phyloP scores from a whole-genome alignment of 345 rosid species.

The Citrus glauca region DNA sequence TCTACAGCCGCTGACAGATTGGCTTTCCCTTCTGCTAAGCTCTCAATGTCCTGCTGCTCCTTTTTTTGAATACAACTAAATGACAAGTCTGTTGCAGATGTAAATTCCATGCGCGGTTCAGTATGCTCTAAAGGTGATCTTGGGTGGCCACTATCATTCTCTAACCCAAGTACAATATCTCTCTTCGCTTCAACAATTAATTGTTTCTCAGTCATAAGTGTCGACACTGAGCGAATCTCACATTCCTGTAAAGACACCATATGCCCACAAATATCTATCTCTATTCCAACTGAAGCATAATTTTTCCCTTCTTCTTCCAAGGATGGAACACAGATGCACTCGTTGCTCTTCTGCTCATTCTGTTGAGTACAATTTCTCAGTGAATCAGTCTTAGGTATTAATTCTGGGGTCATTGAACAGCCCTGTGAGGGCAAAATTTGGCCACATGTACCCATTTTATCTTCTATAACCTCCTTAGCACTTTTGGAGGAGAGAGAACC shows the following conservation, averaged over 20 bases:
- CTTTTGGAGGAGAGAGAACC: not conserved
- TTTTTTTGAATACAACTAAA: not conserved
- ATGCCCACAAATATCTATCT: not conserved
- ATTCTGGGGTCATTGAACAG: conserved; percentile 7
- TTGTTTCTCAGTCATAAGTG: not conserved
- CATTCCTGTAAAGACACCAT: conserved; percentile 2
- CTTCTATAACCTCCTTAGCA: conserved; percentile 3
- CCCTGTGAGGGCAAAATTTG: conserved; percentile 3
- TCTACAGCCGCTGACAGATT: conserved; percentile 21
- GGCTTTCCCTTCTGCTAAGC: conserved; percentile 10
- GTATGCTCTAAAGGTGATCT: not conserved
- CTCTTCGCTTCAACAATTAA: conserved; percentile 1
- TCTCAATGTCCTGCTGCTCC: conserved; percentile 7
- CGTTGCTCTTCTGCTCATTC: conserved; percentile 13
- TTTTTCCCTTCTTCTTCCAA: conserved; percentile 14
- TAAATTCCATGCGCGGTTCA: conserved; percentile 4
- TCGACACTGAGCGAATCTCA: conserved; percentile 7
- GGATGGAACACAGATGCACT: not conserved
- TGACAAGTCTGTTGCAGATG: not conserved
- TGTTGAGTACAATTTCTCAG: not conserved
- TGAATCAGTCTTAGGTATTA: conserved; percentile 7
- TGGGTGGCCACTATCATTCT: not conserved
- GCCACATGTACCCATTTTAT: not conserved
- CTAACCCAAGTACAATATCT: conserved; percentile 2
- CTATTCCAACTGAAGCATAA: not conserved